Percentiles rank a stretch among this genome's conserved stretches.
Conservation (phyloP, 2,329 filamentous ascomycete species). For the Bipolaris gigantea region DNA sequence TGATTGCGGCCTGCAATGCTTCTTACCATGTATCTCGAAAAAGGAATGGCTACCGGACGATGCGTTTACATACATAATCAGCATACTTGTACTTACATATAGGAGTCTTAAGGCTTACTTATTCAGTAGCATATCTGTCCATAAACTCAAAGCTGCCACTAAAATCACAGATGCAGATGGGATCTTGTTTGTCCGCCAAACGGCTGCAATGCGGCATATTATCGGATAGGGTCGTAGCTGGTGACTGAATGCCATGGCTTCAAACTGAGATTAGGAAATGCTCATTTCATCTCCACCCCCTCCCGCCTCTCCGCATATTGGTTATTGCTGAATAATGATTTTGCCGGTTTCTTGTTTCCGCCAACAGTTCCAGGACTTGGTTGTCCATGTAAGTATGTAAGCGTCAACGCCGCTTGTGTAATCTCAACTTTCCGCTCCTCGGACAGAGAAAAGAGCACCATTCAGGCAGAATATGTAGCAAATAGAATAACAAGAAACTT, state of each 20-base stretch:
- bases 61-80: background rate
- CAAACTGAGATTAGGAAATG: background rate
- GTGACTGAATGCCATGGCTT: background rate
- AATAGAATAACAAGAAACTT: conserved; percentile 8
- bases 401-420: background rate
- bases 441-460: conserved; percentile 3
- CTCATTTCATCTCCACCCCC: background rate
- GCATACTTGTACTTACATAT: background rate
- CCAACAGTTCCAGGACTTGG: background rate
- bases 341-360: background rate
- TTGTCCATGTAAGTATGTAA: background rate
- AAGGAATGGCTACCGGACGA: background rate
- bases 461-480: conserved; percentile 28
- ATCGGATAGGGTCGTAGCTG: background rate
- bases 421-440: background rate
- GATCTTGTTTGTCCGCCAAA: background rate
- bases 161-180: background rate
- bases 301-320: background rate
- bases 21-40: background rate
- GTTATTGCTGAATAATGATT: background rate
- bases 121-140: background rate
- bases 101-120: background rate
- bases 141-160: background rate
- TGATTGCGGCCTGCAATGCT: background rate
- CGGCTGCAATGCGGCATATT: background rate